Base-by-base conservation (phyloP, 2,329 filamentous ascomycete species). In the Neopestalotiopsis rosae region DNA sequence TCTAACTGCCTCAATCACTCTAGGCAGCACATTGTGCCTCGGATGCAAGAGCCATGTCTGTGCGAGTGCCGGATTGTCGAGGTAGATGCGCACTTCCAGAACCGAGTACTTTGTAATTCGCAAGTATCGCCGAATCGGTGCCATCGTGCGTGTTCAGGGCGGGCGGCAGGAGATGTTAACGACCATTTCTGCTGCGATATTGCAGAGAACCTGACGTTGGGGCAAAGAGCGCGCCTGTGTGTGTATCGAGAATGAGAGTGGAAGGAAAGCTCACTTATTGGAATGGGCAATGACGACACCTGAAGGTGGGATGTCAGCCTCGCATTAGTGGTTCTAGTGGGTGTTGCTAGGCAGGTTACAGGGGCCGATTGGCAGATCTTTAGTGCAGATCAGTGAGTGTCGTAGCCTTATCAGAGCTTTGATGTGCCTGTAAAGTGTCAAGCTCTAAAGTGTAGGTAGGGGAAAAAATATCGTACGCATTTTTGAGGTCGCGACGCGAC, bases 61-160 rank as follows among this genome's bases (percentile, higher is more conserved):
- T 30, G 90, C 89, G 70, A 97, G 89, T 13, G 92, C 89, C 0
- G 96, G 96, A 75, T 95, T 95, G 72, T 98, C 95, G 61, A 98
- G 90, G 81, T 98, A 98, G 74, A 99, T 96, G 72, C 95, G 94
- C 72, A 94, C 94, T 86, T 99, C 96, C n/a, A 99, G 88, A 40
- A 98, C 94, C 4, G 95, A 97, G 80, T 94, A 93, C 78, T 95
- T 95, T 67, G 93, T 95, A 74, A 98, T 97, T 66, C 95, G 90
- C 67, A 98, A 87, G 79, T 98, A 98, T 75, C 95, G 90, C 69
- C 95, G 90, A 62, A 97, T 89, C 12, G 95, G 95, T 13, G 94
- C 92, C 95, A 98, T 98, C 12, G 20, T 59, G 4, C 57, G 28
- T 14, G 17, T 24, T 59, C 57, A 59, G 57, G 57, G 30, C 30